These are phyloP conservation scores for Hypoxylon perforatum DNA, from an alignment of 495 filamentous ascomycete species.

Conservation along the genomic window DNA sequence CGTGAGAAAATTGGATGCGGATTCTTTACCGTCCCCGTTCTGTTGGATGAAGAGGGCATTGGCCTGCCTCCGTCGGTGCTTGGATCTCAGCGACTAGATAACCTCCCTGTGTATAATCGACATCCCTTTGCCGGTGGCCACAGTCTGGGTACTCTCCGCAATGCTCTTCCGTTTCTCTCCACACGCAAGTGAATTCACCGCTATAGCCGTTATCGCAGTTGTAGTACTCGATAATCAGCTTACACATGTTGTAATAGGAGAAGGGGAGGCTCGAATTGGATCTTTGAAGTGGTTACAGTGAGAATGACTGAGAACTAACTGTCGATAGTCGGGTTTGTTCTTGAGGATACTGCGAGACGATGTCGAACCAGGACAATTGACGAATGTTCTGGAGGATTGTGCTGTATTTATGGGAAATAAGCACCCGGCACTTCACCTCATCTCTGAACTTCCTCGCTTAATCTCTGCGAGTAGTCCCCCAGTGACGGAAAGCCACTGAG, in stretches of 20 bases:
- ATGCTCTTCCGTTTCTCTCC: background rate
- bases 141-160: background rate
- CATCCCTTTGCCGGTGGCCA: background rate
- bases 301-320: no score
- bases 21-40: constrained; percentile 11
- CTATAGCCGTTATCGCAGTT: background rate
- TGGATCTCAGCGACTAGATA: background rate
- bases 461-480: no score
- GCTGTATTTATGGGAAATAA: no score
- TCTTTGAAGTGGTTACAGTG: background rate
- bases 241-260: background rate
- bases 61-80: constrained; percentile 4
- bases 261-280: background rate
- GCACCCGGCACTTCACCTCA: no score
- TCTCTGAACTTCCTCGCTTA: no score
- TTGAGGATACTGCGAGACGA: no score
- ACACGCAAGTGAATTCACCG: background rate
- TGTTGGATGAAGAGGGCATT: constrained; percentile 9
- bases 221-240: background rate
- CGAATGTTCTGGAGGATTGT: no score
- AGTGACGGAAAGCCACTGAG: no score
- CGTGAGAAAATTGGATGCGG: background rate
- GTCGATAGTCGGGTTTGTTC: no score
- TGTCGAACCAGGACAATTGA: no score
- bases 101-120: background rate